Conservation (phyloP, 192 early-diverging fungal genomes). For the Kappamyces sp. region DNA sequence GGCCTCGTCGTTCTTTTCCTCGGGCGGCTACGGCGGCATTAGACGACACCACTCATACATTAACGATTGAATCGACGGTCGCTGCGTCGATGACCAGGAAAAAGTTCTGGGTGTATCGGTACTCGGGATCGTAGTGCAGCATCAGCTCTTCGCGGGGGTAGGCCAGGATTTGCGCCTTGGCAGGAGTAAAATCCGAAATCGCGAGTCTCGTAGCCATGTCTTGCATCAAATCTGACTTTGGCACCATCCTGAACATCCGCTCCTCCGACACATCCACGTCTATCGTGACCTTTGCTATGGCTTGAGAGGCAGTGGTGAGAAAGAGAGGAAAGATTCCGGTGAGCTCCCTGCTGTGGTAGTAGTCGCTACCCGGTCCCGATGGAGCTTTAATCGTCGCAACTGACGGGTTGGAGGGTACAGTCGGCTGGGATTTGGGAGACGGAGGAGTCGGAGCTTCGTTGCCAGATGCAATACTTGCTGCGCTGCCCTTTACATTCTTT, state of each 20-base stretch:
- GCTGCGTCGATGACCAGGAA: slow-evolving; percentile 37
- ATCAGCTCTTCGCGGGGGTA: slow-evolving; percentile 55
- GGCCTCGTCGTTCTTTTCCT: slow-evolving; percentile 14
- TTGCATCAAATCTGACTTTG: slow-evolving; percentile 49
- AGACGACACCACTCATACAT: slow-evolving; percentile 17
- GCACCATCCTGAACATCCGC: slow-evolving; percentile 45
- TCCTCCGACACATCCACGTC: slow-evolving; percentile 46
- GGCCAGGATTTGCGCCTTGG: slow-evolving; percentile 41
- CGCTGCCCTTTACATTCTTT: background rate
- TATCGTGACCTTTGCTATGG: slow-evolving; percentile 45
- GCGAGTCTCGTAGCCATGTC: slow-evolving; percentile 45
- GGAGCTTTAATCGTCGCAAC: background rate
- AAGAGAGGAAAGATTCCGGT: slow-evolving; percentile 47
- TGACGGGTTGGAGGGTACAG: background rate
- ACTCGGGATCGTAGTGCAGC: slow-evolving; percentile 45
- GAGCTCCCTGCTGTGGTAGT: background rate
- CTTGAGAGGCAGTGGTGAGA: slow-evolving; percentile 45
- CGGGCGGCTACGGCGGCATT: slow-evolving; percentile 15
- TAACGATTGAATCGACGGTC: slow-evolving; percentile 36
- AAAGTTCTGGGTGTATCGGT: slow-evolving; percentile 58
- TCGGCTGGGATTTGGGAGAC: background rate
- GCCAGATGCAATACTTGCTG: background rate
- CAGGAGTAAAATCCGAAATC: slow-evolving; percentile 53
- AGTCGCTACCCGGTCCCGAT: background rate
- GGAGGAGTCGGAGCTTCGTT: background rate